Evolutionary conservation across 2,329 filamentous ascomycete genomes (phyloP).

Genomic region (Coniochaeta prunicola): DNA sequence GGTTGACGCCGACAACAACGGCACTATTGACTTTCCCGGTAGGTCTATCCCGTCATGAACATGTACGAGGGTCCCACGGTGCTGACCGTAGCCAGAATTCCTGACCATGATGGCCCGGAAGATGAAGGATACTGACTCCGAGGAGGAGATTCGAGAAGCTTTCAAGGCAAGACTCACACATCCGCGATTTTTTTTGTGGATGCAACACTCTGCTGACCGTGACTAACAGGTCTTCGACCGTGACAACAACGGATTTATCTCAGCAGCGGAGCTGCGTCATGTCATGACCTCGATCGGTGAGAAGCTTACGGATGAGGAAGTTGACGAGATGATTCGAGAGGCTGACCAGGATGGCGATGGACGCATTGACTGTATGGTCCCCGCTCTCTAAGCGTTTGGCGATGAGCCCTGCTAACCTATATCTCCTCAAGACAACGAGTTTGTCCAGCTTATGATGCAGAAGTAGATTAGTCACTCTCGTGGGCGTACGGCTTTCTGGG

Average conservation of each 20-base stretch:
- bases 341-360: conserved; percentile 86
- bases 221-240: conserved; percentile 65
- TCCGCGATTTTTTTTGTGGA: neutral
- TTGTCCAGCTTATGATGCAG: conserved; percentile 94
- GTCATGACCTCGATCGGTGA: conserved; percentile 91
- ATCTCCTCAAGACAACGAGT: conserved; percentile 66
- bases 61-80: neutral
- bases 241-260: conserved; percentile 90
- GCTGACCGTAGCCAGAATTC: conserved; percentile 55
- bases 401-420: conserved; percentile 16
- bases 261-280: conserved; percentile 77
- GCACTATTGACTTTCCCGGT: conserved; percentile 89
- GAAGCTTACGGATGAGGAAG: conserved; percentile 85
- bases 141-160: conserved; percentile 83
- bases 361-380: conserved; percentile 70
- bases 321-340: conserved; percentile 90
- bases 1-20: conserved; percentile 87
- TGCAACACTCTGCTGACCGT: conserved; percentile 9
- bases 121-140: conserved; percentile 90
- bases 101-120: conserved; percentile 91
- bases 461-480: conserved; percentile 49
- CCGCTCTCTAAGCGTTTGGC: neutral
- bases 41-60: conserved; percentile 15
- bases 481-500: neutral
- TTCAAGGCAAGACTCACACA: conserved; percentile 58